Evolutionary conservation across 495 filamentous ascomycete species (phyloP).

Genomic region (Xylona heveae): DNA sequence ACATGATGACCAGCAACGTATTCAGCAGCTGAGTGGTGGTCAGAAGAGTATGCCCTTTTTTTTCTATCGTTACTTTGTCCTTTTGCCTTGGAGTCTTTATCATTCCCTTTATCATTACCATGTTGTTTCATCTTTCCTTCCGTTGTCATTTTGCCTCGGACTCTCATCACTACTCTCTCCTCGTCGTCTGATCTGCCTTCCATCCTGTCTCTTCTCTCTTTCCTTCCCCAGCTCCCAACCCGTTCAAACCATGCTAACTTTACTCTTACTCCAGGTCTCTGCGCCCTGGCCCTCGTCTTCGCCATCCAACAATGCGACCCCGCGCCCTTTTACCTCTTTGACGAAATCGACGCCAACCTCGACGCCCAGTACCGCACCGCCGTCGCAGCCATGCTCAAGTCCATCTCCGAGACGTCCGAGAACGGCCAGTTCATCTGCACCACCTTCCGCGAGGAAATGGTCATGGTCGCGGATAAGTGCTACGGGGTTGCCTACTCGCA

Average conservation of each 20-base stretch:
- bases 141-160: background rate
- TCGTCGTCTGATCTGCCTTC: constrained; percentile 2
- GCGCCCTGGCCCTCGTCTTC: constrained; percentile 88
- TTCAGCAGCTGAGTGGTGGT: constrained; percentile 89
- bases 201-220: background rate
- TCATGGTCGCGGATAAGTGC: constrained; percentile 88
- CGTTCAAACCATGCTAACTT: constrained; percentile 1
- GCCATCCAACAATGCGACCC: constrained; percentile 97
- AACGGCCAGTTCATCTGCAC: constrained; percentile 47
- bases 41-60: constrained; percentile 64
- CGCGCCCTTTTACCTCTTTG: constrained; percentile 95
- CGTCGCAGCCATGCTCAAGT: constrained; percentile 68
- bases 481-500: constrained; percentile 90
- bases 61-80: background rate
- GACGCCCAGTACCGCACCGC: constrained; percentile 95
- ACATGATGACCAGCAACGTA: constrained; percentile 91
- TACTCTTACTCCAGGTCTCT: constrained; percentile 38
- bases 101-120: constrained; percentile 6
- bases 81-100: constrained; percentile 1
- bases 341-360: constrained; percentile 96
- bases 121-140: constrained; percentile 5
- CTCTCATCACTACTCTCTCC: background rate
- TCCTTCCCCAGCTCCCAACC: background rate
- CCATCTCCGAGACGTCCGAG: constrained; percentile 32
- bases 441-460: constrained; percentile 93